Evolutionary conservation across 139 green algal genomes (phyloP), one percentile per base, ranked within the genome.

Genomic region (Limnomonas spitsbergensis): DNA sequence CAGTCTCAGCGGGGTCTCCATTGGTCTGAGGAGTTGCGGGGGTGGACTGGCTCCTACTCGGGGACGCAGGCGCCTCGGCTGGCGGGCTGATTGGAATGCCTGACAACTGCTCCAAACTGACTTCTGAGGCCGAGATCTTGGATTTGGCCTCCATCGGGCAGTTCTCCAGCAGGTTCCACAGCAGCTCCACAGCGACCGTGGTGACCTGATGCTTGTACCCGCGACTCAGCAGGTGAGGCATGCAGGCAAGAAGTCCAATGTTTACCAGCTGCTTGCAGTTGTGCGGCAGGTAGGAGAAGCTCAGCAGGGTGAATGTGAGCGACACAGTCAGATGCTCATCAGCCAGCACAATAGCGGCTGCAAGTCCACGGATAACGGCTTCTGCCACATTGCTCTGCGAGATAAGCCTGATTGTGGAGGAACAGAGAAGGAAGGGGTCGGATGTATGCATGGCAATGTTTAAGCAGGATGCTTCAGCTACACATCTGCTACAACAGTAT

Each of bases 111-210:
- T n/a, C n/a, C n/a, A n/a, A n/a, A n/a, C n/a, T n/a, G n/a, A n/a
- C n/a, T n/a, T n/a, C n/a, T n/a, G n/a, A n/a, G 54, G 34, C 35
- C n/a, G 52, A 39, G 1, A 84, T 56, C 36, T 40, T 1, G 1
- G 4, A 24, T 2, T 78, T 77, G 9, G 38, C 66, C 26, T 67
- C 40, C 34, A 3, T 1, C 9, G 77, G 78, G 32, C 67, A 52
- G 1, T 69, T 9, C 53, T 87, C 82, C 74, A 82, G 53, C 74
- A 87, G 2, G 75, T 87, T 87, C 82, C 82, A 87, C 69, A 81
- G 71, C 78, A 87, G 54, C 75, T 87, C 78, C 39, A 80, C 75
- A 0, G 74, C 54, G 39, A 73, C 38, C 9, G 53, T 2, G 2
- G 37, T 74, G 34, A 80, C 40, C 53, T 79, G 53, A 4, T 80